phyloP scores from a whole-genome alignment of 2,329 filamentous ascomycete species.

The Ascomycota sp. region DNA sequence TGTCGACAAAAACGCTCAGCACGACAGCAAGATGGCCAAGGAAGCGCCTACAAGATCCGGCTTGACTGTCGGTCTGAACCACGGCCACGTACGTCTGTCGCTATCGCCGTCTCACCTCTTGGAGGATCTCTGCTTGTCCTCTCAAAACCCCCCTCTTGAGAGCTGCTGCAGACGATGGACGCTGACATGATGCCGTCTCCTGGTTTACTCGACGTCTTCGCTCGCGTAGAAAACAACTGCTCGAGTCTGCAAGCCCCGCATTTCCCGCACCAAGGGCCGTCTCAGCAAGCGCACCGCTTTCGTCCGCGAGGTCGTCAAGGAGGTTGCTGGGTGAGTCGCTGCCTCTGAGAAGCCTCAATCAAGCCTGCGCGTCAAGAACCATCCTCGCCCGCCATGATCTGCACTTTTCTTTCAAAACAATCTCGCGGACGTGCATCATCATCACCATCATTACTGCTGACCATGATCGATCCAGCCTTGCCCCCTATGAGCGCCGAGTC shows the following conservation, averaged over 20 bases:
- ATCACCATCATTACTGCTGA: too few species aligned
- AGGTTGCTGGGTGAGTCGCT: conserved; percentile 68
- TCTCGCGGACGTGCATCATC: too few species aligned
- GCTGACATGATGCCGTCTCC: conserved; percentile 23
- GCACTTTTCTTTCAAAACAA: conserved; percentile 8
- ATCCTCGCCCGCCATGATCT: not conserved
- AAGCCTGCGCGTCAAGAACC: too few species aligned
- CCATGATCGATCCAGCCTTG: conserved; percentile 28
- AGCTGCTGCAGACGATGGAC: conserved; percentile 36
- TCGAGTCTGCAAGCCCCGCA: conserved; percentile 54
- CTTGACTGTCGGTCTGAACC: conserved; percentile 39
- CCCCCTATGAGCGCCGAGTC: conserved; percentile 92
- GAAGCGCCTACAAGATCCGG: conserved; percentile 34
- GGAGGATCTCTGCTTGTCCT: conserved; percentile 44
- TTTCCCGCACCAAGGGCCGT: conserved; percentile 80
- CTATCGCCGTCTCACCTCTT: conserved; percentile 42
- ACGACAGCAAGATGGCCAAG: conserved; percentile 31
- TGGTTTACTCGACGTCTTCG: conserved; percentile 3
- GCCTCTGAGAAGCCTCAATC: not conserved
- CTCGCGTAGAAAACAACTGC: conserved; percentile 55
- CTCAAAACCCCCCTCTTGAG: conserved; percentile 6
- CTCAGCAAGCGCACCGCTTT: conserved; percentile 92
- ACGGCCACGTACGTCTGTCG: conserved; percentile 33
- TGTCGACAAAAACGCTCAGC: conserved; percentile 10
- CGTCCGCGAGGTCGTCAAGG: conserved; percentile 92